phyloP scores from a whole-genome alignment of 441 rosid species.

The Pelargonium citronellum region DNA sequence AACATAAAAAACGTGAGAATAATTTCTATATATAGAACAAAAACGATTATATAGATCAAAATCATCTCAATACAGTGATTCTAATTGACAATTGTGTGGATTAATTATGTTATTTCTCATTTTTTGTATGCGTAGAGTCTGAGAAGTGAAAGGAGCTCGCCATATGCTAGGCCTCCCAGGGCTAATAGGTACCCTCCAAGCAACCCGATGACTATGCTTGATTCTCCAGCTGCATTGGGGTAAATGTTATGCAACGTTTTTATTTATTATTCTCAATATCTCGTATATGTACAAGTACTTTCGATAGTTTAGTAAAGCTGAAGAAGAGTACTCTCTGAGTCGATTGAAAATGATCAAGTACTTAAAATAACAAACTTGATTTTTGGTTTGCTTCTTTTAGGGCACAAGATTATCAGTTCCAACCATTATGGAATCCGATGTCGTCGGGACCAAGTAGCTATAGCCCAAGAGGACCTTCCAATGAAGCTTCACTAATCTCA shows the following conservation, averaged over 20 bases:
- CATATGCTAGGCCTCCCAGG: background rate
- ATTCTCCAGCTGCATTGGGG: background rate
- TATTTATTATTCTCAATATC: background rate
- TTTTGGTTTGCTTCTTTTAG: conserved; percentile 2
- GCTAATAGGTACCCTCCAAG: background rate
- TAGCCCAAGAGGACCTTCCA: conserved; percentile 4
- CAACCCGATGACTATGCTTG: background rate
- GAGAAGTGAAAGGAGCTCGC: background rate
- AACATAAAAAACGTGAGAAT: too few species aligned
- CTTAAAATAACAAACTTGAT: background rate
- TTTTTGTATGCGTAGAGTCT: background rate
- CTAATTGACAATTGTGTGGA: too few species aligned
- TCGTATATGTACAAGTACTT: too few species aligned
- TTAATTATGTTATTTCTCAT: background rate
- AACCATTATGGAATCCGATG: background rate
- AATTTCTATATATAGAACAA: too few species aligned
- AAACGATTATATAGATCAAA: too few species aligned
- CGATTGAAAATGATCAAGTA: too few species aligned
- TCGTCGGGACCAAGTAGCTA: background rate
- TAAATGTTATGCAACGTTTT: background rate
- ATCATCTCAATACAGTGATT: too few species aligned
- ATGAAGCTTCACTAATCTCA: background rate
- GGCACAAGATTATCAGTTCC: conserved; percentile 9
- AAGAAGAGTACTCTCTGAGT: too few species aligned
- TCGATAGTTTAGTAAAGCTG: too few species aligned